Base-by-base conservation (phyloP, 495 filamentous ascomycete genomes). In the Aspergillus conjunctus region DNA sequence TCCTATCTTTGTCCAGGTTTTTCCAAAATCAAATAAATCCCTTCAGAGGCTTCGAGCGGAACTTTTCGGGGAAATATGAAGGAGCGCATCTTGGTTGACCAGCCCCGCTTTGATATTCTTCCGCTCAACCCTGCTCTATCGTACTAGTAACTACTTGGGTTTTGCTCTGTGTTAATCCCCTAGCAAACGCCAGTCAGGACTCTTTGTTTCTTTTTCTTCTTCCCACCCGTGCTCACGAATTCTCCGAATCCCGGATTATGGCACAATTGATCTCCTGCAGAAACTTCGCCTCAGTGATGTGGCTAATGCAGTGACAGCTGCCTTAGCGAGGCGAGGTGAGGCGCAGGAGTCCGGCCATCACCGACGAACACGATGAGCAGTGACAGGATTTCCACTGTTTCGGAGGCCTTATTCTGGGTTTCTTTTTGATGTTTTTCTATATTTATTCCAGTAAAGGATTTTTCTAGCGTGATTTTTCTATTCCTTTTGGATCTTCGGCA, bases 241-340 rank as follows among this genome's bases (percentile, higher is more conserved):
- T 39, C 18, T 32, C 15, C 43, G 51, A 50, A 39, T 20, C 31
- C 26, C 18, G 4, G 11, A 58, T 56, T 50, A 59, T 61, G 61
- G 62, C 65, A 64, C 62, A 37, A 51, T 44, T 50, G 58, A 34
- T 52, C 22, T 41, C 31, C 58, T 65, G 62, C 66, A 65, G 66
- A 68, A 68, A 68, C 63, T 60, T 49, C 59, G 62, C 66, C 66
- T 65, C 66, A 65, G 17, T 49, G 15, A 15, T 45, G 62, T 68
- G 66, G 62, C 66, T 62, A 37, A 65, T 50, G 59, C 22, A 30
- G 22, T 53, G 57, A 61, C 58, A 53, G 54, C 17, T 51, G 10
- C 33, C 11, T 34, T 51, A 9, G 51, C 58, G 17, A 48, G 18
- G 55, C 58, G 17, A 48, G 15, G 56, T 51, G 64, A 63, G 62